Conservation (phyloP, 2,329 filamentous ascomycete species). For the Colletotrichum viniferum region DNA sequence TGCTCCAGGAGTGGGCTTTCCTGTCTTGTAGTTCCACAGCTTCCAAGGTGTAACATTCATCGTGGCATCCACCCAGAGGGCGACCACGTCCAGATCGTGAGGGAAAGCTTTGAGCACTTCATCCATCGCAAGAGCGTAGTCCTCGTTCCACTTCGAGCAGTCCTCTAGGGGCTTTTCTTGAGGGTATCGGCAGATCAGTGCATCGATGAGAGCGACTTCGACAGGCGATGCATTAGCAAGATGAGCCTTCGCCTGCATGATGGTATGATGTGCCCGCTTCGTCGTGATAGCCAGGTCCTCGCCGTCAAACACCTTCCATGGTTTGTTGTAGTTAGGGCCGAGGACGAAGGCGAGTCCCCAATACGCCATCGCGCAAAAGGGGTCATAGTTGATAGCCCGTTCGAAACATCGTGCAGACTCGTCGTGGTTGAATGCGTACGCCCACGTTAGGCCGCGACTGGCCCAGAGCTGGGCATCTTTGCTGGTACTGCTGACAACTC, state of each 20-base stretch:
- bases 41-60: slow-evolving; percentile 55
- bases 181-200: slow-evolving; percentile 67
- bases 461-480: slow-evolving; percentile 68
- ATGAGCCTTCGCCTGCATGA: slow-evolving; percentile 45
- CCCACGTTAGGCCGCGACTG: slow-evolving; percentile 74
- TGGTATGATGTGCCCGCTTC: slow-evolving; percentile 49
- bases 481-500: slow-evolving; percentile 58
- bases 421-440: slow-evolving; percentile 78
- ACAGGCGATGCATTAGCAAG: slow-evolving; percentile 44
- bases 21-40: slow-evolving; percentile 44
- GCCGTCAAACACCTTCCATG: slow-evolving; percentile 73
- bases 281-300: slow-evolving; percentile 60
- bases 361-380: slow-evolving; percentile 64
- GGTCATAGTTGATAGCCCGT: slow-evolving; percentile 58
- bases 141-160: slow-evolving; percentile 58
- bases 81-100: slow-evolving; percentile 41
- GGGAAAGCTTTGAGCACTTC: slow-evolving; percentile 38
- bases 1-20: slow-evolving; percentile 24
- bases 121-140: slow-evolving; percentile 54
- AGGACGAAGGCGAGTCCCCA: slow-evolving; percentile 75
- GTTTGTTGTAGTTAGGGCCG: slow-evolving; percentile 79
- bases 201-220: slow-evolving; percentile 68
- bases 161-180: slow-evolving; percentile 50
- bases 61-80: slow-evolving; percentile 45
- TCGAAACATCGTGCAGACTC: slow-evolving; percentile 71